Conservation (phyloP, 192 early-diverging fungal genomes). For the Backusella luteola region DNA sequence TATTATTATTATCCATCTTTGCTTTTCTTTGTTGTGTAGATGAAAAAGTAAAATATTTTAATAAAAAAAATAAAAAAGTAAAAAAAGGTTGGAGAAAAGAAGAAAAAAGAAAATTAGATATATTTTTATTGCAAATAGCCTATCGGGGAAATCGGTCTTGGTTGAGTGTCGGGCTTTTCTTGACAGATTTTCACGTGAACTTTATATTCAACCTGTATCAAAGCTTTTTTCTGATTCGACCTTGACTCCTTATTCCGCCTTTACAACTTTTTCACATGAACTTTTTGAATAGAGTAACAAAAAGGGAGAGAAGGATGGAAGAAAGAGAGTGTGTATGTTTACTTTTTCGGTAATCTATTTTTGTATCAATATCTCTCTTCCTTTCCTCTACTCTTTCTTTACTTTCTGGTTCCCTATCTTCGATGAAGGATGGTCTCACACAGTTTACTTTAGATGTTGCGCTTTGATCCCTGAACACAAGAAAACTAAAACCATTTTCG, state of each 20-base stretch:
- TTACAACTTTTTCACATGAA: constrained; percentile 3
- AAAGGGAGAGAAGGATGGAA: background rate
- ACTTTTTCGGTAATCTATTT: background rate
- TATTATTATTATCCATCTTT: background rate
- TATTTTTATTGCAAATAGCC: constrained; percentile 2
- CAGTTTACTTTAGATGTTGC: background rate
- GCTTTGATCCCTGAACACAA: background rate
- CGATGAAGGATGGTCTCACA: background rate
- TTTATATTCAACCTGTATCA: background rate
- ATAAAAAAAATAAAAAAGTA: background rate
- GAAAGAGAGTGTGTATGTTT: background rate
- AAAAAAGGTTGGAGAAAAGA: background rate
- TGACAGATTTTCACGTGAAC: constrained; percentile 10
- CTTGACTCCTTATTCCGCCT: constrained; percentile 3
- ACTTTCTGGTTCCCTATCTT: background rate
- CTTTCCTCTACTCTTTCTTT: background rate
- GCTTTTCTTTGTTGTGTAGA: background rate
- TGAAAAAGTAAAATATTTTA: background rate
- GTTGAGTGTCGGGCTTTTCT: background rate
- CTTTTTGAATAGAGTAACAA: background rate
- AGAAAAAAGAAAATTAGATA: background rate
- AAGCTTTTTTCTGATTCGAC: background rate
- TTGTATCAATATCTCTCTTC: background rate
- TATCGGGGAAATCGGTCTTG: constrained; percentile 2
- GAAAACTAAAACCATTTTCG: background rate